Base-by-base conservation (phyloP, 305 asterid species). In the Caryopteris hybrid region DNA sequence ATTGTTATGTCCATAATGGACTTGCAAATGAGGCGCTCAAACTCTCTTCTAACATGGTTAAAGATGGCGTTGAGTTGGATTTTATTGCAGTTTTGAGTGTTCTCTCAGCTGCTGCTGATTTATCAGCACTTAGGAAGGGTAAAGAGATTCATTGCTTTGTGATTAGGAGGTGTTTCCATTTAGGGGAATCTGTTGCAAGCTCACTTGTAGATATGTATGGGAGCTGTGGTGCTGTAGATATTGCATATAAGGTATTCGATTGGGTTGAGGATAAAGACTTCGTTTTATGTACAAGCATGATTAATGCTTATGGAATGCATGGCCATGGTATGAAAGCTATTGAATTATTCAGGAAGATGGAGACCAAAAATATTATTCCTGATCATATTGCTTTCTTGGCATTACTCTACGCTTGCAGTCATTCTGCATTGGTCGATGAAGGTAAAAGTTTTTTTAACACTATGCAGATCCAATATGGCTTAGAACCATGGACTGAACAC, bases 401-500 rank as follows among this genome's bases (percentile, higher is more conserved):
- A 36, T 76, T 89, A 76, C 84, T 91, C 25, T 66, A 67, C 72
- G 96, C 93, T 5, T 94, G 97, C 78, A 91, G 96, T 79, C 97
- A 94, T 78, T 89, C 95, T 8, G 81, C 84, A 48, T 72, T 91
- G 57, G 86, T 87, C 43, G 85, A 83, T 39, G 91, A 87, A 74
- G 96, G 99, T 25, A 84, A 79, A 53, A 31, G 42, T 2, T 18
- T 78, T 50, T 88, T 88, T 46, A 55, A 83, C 17, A 25, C 55
- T 13, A 94, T 91, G 96, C 77, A 78, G 65, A 13, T 36, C 55
- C 69, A 77, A 48, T 86, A 91, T 72, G 34, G 66, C 39, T 78
- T 88, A 75, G 91, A 84, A 55, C 95, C 99, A 42, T 88, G 95
- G 96, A 87, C 88, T 41, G 94, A 93, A 74, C 97, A 93, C 79